A percentile compares a stretch with the other conserved stretches of the same genome.
phyloP scores from a whole-genome alignment of 169 alveolate species.

The Plasmodium cynomolgi region DNA sequence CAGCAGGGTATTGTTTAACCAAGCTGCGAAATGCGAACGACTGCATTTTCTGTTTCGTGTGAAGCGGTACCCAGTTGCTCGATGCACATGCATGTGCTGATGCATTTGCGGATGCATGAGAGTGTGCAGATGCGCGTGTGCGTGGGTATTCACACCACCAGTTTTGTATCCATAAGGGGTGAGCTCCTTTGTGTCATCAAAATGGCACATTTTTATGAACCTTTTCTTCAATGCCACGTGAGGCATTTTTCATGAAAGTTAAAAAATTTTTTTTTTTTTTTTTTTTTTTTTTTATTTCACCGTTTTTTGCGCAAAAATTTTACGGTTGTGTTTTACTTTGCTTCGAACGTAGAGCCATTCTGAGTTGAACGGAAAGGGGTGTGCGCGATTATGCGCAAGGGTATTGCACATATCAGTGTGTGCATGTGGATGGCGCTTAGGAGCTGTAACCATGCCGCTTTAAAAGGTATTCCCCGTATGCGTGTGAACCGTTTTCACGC shows the following conservation, averaged over 20 bases:
- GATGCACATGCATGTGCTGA: not conserved
- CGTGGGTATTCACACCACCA: not conserved
- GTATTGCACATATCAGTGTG: not conserved
- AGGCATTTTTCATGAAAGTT: not conserved
- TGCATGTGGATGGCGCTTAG: not conserved
- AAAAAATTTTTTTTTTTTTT: not conserved
- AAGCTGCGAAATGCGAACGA: not conserved
- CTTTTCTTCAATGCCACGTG: not conserved
- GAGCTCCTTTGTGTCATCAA: not conserved
- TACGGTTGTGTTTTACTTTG: not conserved
- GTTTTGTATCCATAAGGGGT: not conserved
- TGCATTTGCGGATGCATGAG: not conserved
- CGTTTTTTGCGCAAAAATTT: not conserved
- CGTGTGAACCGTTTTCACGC: not conserved
- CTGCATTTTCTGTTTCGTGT: conserved; percentile 32
- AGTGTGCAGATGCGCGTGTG: not conserved
- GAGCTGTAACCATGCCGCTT: not conserved
- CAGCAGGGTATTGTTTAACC: conserved; percentile 20
- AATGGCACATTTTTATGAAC: not conserved
- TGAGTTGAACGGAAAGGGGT: not conserved
- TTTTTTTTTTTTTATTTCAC: not conserved
- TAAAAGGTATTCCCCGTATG: not conserved
- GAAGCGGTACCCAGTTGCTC: not conserved
- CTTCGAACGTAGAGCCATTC: not conserved
- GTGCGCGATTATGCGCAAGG: not conserved